These are phyloP conservation scores for Agaricus subrufescens DNA, from an alignment of 768 basidiomycete species.

Conservation along the genomic window DNA sequence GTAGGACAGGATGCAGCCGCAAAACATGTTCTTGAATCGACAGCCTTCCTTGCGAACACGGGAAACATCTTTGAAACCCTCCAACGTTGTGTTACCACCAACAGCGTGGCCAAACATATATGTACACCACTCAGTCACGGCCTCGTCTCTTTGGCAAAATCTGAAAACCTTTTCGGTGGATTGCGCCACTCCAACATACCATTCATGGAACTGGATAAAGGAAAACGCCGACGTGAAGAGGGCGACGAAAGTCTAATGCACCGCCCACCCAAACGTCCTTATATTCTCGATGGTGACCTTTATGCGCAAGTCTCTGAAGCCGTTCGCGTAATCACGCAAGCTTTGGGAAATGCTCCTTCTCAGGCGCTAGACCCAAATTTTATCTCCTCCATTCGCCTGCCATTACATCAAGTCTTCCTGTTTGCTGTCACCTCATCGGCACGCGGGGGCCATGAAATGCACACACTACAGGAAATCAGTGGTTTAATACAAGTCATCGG, in stretches of 20 bases:
- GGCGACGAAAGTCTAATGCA: conserved; percentile 32
- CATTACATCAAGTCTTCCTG: conserved; percentile 72
- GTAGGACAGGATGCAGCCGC: conserved; percentile 55
- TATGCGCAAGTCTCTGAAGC: conserved; percentile 58
- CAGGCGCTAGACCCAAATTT: conserved; percentile 50
- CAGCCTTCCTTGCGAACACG: conserved; percentile 41
- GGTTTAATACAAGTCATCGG: conserved; percentile 83
- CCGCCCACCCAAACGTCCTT: conserved; percentile 38
- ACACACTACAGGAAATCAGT: conserved; percentile 66
- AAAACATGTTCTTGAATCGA: conserved; percentile 45
- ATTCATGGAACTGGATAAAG: conserved; percentile 58
- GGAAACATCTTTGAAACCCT: conserved; percentile 56
- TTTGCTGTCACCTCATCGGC: conserved; percentile 72
- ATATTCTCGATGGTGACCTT: conserved; percentile 40
- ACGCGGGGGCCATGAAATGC: conserved; percentile 46
- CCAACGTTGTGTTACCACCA: conserved; percentile 39
- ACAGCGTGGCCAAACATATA: conserved; percentile 45
- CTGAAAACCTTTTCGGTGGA: conserved; percentile 59
- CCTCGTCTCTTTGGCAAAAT: conserved; percentile 62
- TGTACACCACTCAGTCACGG: conserved; percentile 55
- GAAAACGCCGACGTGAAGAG: conserved; percentile 73
- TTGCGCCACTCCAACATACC: conserved; percentile 62
- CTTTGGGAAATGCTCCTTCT: conserved; percentile 37
- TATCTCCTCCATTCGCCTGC: conserved; percentile 66
- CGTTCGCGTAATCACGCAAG: conserved; percentile 48